Conservation (phyloP, 2,329 filamentous ascomycete species). For the Penicillium frequentans region DNA sequence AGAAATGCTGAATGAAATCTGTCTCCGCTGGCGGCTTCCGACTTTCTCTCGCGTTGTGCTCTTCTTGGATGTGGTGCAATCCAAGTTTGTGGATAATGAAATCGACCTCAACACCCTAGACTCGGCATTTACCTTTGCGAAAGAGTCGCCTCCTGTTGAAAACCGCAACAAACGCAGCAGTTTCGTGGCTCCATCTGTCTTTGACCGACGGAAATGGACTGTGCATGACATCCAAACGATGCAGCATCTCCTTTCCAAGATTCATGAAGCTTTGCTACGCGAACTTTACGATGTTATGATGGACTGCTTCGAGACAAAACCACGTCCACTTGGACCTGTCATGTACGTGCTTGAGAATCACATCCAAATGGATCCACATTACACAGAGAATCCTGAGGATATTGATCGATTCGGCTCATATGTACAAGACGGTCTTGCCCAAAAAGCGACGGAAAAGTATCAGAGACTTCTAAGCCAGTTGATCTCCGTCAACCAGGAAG, state of each 20-base stretch:
- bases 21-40: conserved; percentile 84
- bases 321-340: conserved; percentile 74
- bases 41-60: conserved; percentile 76
- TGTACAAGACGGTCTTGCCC: conserved; percentile 69
- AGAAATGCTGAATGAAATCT: conserved; percentile 82
- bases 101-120: conserved; percentile 80
- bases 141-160: conserved; percentile 66
- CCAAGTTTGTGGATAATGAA: conserved; percentile 83
- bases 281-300: conserved; percentile 87
- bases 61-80: conserved; percentile 79
- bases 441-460: conserved; percentile 78
- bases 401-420: conserved; percentile 70
- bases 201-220: conserved; percentile 67
- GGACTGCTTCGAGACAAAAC: conserved; percentile 85
- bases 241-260: conserved; percentile 68
- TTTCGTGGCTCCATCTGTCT: conserved; percentile 46
- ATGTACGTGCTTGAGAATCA: conserved; percentile 81
- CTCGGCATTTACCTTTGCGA: conserved; percentile 77
- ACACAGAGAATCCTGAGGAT: conserved; percentile 69
- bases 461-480: conserved; percentile 74
- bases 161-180: conserved; percentile 59
- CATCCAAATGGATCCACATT: conserved; percentile 74
- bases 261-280: conserved; percentile 80
- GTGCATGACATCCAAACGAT: conserved; percentile 68
- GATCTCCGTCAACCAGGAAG: conserved; percentile 74